Evolutionary conservation across 495 filamentous ascomycete species (phyloP), one percentile per base, ranked within the genome.

Genomic region (Aspergillus leporis): DNA sequence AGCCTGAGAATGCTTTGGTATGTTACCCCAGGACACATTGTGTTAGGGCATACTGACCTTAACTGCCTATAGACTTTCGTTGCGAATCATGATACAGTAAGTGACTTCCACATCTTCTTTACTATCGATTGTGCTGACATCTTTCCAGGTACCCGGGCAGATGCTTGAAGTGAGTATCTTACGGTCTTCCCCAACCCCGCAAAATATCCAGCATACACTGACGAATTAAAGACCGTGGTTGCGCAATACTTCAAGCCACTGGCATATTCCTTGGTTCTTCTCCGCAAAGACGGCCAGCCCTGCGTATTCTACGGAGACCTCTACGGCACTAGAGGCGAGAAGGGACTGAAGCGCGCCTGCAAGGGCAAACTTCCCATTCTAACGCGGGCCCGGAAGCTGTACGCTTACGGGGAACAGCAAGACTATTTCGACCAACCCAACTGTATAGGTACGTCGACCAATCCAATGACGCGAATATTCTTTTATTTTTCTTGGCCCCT

Each of bases 291-390:
- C 12, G 88, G 88, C 31, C 86, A 86, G 55, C 89, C 89, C 0
- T 91, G 87, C 60, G 62, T 90, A 48, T 92, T 89, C 67, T 91
- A 87, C 66, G 88, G 88, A 25, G 89, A 92, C 61, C 61, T 91
- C 13, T 91, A 90, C 66, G 88, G 88, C 19, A 85, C 87, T 57
- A 69, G 77, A 56, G 81, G 73, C 10, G 69, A 66, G 48, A 69
- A 78, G 23, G 72, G 82, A 4, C 79, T 80, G 51, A 77, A 77
- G 2, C 84, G 87, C 4, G 80, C 85, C 13, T 88, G 85, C 64
- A 76, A 80, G 52, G 81, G 80, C 38, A 75, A 78, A 22, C 78
- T 92, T 0, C 81, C 87, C 5, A 74, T 81, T 14, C 67, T 92
- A 7, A 79, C 78, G 12, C 77, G 87, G 25, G 87, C 84, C 4